A percentile compares a stretch with the other conserved stretches of the same genome.
Evolutionary conservation across 331 rosid species (phyloP).

Genomic region (Stylosanthes scabra): DNA sequence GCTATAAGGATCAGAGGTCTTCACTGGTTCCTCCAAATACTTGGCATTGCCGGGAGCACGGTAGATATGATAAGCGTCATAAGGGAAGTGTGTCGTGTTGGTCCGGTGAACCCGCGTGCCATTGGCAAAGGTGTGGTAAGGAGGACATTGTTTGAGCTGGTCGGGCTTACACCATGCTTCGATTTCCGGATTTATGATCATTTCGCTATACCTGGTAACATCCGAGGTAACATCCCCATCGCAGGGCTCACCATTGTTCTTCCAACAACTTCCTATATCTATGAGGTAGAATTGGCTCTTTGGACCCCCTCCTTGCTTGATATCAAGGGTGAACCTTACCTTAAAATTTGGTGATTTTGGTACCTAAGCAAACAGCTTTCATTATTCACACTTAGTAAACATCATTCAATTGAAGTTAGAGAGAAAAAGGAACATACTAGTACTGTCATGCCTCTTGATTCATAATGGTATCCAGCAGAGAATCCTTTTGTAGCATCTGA

Average conservation of each 20-base stretch:
- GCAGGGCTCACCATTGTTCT: constrained; percentile 45
- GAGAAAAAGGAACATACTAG: constrained; percentile 31
- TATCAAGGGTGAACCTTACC: constrained; percentile 45
- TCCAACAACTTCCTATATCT: constrained; percentile 55
- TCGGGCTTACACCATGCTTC: constrained; percentile 29
- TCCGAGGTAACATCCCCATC: constrained; percentile 47
- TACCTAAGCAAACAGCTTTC: constrained; percentile 21
- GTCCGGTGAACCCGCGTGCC: constrained; percentile 42
- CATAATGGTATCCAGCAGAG: constrained; percentile 51
- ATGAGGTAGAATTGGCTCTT: constrained; percentile 51
- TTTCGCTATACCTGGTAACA: constrained; percentile 47
- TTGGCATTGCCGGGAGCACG: constrained; percentile 43
- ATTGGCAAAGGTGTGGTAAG: constrained; percentile 41
- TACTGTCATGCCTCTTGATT: constrained; percentile 50
- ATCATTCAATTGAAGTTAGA: background rate
- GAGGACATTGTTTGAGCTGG: constrained; percentile 32
- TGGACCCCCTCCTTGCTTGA: constrained; percentile 48
- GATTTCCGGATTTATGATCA: constrained; percentile 46
- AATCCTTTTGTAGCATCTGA: constrained; percentile 50
- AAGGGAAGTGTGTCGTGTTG: constrained; percentile 34
- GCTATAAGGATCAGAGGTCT: constrained; percentile 43
- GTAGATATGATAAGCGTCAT: constrained; percentile 41
- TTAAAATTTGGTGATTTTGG: constrained; percentile 52
- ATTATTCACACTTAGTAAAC: too few relatives aligned
- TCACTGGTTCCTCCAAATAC: constrained; percentile 37